Percentiles rank a stretch among this genome's conserved stretches.
phyloP scores from a whole-genome alignment of 495 filamentous ascomycete species.

The Xylaria cubensis region DNA sequence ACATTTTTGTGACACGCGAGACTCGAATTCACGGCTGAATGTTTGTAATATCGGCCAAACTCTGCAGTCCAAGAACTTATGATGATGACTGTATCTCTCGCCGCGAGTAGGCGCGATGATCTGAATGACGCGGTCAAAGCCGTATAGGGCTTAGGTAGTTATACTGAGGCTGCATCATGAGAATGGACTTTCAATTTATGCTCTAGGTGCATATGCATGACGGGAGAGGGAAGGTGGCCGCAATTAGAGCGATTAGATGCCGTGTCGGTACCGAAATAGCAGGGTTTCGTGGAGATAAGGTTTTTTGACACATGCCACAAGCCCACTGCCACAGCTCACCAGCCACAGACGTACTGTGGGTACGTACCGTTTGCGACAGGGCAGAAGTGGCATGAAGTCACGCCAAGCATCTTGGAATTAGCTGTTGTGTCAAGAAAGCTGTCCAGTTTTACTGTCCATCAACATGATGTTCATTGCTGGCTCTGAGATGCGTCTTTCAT shows the following conservation, averaged over 20 bases:
- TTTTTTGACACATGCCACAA: neutral
- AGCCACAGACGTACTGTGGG: conserved; percentile 9
- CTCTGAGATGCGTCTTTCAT: neutral
- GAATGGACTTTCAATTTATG: neutral
- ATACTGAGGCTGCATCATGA: neutral
- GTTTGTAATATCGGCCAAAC: neutral
- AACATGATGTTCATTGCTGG: neutral
- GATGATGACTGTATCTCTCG: neutral
- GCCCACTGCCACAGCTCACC: neutral
- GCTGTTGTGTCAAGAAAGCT: neutral
- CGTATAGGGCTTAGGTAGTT: neutral
- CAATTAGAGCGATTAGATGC: neutral
- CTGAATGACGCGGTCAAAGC: neutral
- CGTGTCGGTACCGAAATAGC: neutral
- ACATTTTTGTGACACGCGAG: neutral
- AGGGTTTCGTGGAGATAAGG: neutral
- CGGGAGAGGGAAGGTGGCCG: neutral
- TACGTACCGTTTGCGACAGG: neutral
- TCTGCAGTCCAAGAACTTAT: neutral
- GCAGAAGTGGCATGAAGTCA: conserved; percentile 28
- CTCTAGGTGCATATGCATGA: neutral
- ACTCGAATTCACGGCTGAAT: neutral
- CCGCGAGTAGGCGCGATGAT: neutral
- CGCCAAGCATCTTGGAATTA: conserved; percentile 20
- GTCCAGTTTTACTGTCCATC: neutral